phyloP scores from a whole-genome alignment of 345 rosid genomes.

The Brassica carinata region DNA sequence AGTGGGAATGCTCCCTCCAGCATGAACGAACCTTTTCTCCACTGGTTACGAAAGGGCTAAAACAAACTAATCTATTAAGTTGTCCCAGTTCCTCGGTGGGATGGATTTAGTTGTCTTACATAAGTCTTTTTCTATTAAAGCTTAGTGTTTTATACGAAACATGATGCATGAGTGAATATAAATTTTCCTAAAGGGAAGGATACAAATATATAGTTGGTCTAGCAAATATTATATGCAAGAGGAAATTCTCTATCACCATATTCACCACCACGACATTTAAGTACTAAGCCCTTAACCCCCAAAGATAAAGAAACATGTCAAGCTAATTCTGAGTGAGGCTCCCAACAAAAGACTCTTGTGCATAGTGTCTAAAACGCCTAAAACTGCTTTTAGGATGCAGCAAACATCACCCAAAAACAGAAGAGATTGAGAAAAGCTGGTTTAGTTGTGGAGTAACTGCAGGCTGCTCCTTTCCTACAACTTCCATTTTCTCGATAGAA shows the following conservation, averaged over 20 bases:
- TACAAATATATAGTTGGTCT: slow-evolving; percentile 25
- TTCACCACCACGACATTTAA: slow-evolving; percentile 12
- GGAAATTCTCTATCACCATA: slow-evolving; percentile 5
- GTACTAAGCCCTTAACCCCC: slow-evolving; percentile 18
- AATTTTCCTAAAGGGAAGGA: background rate
- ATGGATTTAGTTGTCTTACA: too few species aligned
- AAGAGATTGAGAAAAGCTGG: background rate
- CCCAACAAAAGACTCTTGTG: background rate
- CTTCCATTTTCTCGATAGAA: slow-evolving; percentile 57
- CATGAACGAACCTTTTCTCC: too few species aligned
- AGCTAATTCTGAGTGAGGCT: background rate
- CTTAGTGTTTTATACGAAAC: background rate
- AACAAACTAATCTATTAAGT: too few species aligned
- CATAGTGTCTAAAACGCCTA: slow-evolving; percentile 4
- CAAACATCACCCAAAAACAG: slow-evolving; percentile 12
- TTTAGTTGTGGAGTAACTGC: slow-evolving; percentile 67
- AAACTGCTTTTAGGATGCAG: background rate
- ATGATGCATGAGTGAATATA: background rate
- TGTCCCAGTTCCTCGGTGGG: too few species aligned
- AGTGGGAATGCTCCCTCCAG: too few species aligned
- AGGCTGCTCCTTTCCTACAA: slow-evolving; percentile 74
- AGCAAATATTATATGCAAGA: slow-evolving; percentile 35
- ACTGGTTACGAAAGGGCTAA: too few species aligned
- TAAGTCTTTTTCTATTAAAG: background rate
- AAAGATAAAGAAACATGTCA: slow-evolving; percentile 1